Percentiles rank a stretch among this genome's conserved stretches.
Conservation (phyloP, 2,329 filamentous ascomycete genomes). For the Botrytis porri region DNA sequence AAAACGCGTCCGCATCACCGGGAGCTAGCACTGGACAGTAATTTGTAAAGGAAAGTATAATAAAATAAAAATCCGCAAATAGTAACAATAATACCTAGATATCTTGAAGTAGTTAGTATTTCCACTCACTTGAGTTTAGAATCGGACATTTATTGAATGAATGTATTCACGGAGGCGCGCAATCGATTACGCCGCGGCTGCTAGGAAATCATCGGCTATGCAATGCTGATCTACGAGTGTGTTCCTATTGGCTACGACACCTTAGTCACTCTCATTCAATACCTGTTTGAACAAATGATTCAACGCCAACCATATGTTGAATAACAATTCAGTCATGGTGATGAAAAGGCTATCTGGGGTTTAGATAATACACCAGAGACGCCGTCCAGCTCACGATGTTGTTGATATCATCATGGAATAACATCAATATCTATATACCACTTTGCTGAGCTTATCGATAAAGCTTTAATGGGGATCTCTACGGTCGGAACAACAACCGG, state of each 20-base stretch:
- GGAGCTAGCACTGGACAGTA: neutral
- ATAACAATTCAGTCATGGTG: neutral
- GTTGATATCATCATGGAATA: neutral
- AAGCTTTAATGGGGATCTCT: neutral
- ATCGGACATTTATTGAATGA: neutral
- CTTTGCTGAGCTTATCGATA: neutral
- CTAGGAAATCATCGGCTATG: neutral
- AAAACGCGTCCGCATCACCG: neutral
- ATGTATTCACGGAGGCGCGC: neutral
- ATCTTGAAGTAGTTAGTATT: neutral
- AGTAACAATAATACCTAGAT: neutral
- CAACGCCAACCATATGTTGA: neutral
- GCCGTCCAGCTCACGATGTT: neutral
- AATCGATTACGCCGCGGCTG: neutral
- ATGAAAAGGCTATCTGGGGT: neutral
- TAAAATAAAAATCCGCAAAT: neutral
- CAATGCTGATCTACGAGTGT: neutral
- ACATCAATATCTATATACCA: neutral
- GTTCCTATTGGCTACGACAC: neutral
- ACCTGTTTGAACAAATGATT: neutral
- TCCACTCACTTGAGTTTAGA: neutral
- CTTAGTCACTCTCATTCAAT: neutral
- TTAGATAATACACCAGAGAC: neutral
- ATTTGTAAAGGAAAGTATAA: neutral
- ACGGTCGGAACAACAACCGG: constrained; percentile 1